Base-by-base conservation (phyloP, 225 moss, liverwort and hornwort species). In the Bryum argenteum region DNA sequence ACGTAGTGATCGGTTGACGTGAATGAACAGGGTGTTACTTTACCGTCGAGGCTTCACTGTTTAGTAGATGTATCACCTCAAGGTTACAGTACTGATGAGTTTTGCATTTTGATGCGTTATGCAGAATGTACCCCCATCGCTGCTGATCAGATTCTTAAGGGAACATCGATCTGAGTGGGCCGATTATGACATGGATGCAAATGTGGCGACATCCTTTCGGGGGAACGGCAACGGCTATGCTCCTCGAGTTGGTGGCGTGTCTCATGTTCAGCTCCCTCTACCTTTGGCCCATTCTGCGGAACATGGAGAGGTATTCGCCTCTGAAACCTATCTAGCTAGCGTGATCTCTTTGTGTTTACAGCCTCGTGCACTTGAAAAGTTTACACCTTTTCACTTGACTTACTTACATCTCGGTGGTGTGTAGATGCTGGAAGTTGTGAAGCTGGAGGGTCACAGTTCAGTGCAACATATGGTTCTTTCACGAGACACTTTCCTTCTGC, bases 391-490 rank as follows among this genome's bases (percentile, higher is more conserved):
- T 20, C 4, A 40, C 26, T 23, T 5, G 47, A 12, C 28, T 2
- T 6, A 9, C 33, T 40, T 43, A 54, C 33, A 23, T 23, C 23
- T 18, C 6, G 11, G 14, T 54, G 80, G 54, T 73, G 65, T 77
- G 2, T 65, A 94, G 94, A 87, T 94, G 82, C 74, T 94, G 77
- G 94, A 94, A 70, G 94, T 95, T 33, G 94, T 95, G 79, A 95
- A 95, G 79, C 66, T 95, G 73, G 94, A 95, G 62, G 92, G 90
- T 26, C 94, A 91, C 66, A 87, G 85, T 76, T 81, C 91, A 22
- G 71, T 85, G 39, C 94, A 94, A 68, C 90, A 90, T 70, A 87
- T 85, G 54, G 89, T 89, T 78, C 84, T 95, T 16, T 85, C 85
- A 40, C 85, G 90, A 62, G 94, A 95, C 62, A 87, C 82, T 56